Percentiles rank a stretch among this genome's conserved stretches.
Conservation (phyloP, 2,329 filamentous ascomycete genomes). For the Tolypocladium sp. region DNA sequence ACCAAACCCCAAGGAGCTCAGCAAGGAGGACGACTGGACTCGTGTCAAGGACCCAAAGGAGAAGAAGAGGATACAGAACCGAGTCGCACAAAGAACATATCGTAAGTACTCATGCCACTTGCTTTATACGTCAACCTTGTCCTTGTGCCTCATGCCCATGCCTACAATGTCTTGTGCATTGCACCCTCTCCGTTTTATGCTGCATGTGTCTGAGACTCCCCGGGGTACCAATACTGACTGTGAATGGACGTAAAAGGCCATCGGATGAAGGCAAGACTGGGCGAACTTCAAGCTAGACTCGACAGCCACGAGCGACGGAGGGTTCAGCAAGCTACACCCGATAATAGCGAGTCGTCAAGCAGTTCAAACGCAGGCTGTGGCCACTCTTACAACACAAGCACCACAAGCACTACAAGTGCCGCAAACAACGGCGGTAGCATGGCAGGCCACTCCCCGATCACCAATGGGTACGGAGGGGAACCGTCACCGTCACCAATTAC, state of each 20-base stretch:
- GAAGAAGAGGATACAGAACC: slow-evolving; percentile 22
- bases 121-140: neutral
- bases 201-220: neutral
- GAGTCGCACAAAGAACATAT: slow-evolving; percentile 21
- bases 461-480: neutral
- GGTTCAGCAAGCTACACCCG: slow-evolving; percentile 1
- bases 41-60: slow-evolving; percentile 17
- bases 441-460: neutral
- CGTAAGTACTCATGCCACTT: slow-evolving; percentile 11
- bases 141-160: neutral
- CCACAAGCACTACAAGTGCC: too few relatives aligned
- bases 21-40: slow-evolving; percentile 19
- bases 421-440: neutral
- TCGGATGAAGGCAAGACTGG: slow-evolving; percentile 20
- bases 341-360: neutral
- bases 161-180: neutral
- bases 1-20: slow-evolving; percentile 5
- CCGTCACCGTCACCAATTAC: slow-evolving; percentile 4
- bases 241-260: slow-evolving; percentile 12
- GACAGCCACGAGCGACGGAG: slow-evolving; percentile 15
- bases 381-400: neutral
- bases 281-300: slow-evolving; percentile 18
- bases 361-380: neutral
- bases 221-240: neutral
- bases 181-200: neutral